Evolutionary conservation across 768 basidiomycete species (phyloP).

Genomic region (Galerina sulciceps): DNA sequence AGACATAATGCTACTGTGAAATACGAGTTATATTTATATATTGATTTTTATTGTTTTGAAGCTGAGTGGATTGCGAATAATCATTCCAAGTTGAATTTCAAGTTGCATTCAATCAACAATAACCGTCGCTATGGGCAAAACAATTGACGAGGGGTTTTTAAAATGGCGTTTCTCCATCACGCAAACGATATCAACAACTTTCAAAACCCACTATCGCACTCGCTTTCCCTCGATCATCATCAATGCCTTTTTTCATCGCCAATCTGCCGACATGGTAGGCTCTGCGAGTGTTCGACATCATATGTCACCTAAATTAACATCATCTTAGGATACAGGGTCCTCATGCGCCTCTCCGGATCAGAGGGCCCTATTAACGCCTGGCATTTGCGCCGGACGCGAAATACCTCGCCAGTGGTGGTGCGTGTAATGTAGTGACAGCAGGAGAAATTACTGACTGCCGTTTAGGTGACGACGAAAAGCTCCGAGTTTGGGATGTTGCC

Average conservation of each 20-base stretch:
- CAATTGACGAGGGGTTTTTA: too few species aligned
- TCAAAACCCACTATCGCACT: too few species aligned
- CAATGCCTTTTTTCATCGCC: background rate
- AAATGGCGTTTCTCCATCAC: too few species aligned
- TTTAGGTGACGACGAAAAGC: constrained; percentile 6
- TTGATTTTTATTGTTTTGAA: background rate
- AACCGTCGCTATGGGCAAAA: too few species aligned
- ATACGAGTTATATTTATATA: background rate
- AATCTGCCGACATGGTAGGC: background rate
- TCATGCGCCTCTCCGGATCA: background rate
- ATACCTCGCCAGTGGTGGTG: constrained; percentile 9
- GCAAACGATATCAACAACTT: too few species aligned
- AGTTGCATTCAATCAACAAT: too few species aligned
- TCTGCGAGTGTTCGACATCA: background rate
- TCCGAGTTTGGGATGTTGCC: constrained; percentile 6
- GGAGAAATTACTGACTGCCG: background rate
- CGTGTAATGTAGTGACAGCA: background rate
- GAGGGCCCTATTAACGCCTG: constrained; percentile 1
- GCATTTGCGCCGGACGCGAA: constrained; percentile 1
- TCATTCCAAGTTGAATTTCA: too few species aligned
- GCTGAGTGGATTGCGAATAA: too few species aligned
- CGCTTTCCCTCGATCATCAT: too few species aligned
- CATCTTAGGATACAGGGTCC: background rate
- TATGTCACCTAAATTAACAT: background rate
- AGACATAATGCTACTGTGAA: background rate